A percentile compares a stretch with the other conserved stretches of the same genome.
phyloP scores from a whole-genome alignment of 2,329 filamentous ascomycete species.

The Domatiomyces globalis region DNA sequence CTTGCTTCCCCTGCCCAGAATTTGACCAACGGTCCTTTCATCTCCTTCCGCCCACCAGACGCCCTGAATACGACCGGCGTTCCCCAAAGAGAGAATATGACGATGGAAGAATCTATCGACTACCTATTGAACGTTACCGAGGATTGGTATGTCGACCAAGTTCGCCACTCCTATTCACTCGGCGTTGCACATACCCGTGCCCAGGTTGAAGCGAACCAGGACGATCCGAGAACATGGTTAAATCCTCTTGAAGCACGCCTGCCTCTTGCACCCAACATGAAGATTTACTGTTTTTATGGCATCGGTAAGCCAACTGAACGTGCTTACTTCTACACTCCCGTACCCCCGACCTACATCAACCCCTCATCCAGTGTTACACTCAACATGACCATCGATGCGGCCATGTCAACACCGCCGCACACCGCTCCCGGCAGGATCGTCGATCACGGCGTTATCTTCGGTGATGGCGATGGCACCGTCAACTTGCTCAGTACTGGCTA shows the following conservation, averaged over 20 bases:
- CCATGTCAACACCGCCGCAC: slow-evolving; percentile 33
- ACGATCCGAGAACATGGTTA: slow-evolving; percentile 72
- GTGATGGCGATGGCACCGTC: slow-evolving; percentile 91
- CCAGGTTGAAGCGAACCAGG: slow-evolving; percentile 70
- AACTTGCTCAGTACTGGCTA: slow-evolving; percentile 85
- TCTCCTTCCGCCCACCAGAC: slow-evolving; percentile 62
- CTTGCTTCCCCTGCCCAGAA: slow-evolving; percentile 43
- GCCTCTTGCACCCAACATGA: slow-evolving; percentile 73
- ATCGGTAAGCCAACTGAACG: slow-evolving; percentile 88
- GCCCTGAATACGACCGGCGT: slow-evolving; percentile 32
- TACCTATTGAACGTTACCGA: slow-evolving; percentile 70
- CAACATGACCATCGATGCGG: slow-evolving; percentile 61
- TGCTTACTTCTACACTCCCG: slow-evolving; percentile 64
- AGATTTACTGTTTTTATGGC: slow-evolving; percentile 94
- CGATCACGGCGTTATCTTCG: slow-evolving; percentile 87
- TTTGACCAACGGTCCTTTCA: slow-evolving; percentile 61
- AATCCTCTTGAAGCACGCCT: slow-evolving; percentile 89
- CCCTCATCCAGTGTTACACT: slow-evolving; percentile 38
- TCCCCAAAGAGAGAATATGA: slow-evolving; percentile 53
- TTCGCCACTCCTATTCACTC: slow-evolving; percentile 66
- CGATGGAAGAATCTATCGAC: slow-evolving; percentile 58
- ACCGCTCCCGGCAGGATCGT: slow-evolving; percentile 34
- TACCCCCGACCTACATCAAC: slow-evolving; percentile 32
- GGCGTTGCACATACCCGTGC: slow-evolving; percentile 67
- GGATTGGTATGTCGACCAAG: slow-evolving; percentile 66